Evolutionary conservation across 495 filamentous ascomycete genomes (phyloP).

Genomic region (Hypoxylon cercidicola): DNA sequence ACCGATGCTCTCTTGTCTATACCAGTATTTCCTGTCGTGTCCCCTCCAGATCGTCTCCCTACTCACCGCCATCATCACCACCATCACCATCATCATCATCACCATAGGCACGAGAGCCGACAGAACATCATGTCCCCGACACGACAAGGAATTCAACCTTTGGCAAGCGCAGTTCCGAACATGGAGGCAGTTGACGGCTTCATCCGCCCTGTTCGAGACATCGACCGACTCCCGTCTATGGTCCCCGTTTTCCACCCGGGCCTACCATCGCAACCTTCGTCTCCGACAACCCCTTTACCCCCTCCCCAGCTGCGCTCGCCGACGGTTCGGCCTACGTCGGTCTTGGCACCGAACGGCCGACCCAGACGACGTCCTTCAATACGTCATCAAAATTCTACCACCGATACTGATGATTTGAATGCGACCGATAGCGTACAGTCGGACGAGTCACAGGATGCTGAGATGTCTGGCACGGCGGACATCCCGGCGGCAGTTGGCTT

Average conservation of each 20-base stretch:
- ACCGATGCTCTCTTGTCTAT: constrained; percentile 69
- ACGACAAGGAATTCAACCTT: constrained; percentile 69
- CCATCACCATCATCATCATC: constrained; percentile 67
- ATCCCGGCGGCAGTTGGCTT: constrained; percentile 83
- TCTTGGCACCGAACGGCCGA: constrained; percentile 55
- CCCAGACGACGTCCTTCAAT: constrained; percentile 77
- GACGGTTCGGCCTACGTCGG: constrained; percentile 62
- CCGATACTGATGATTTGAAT: constrained; percentile 86
- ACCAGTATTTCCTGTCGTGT: constrained; percentile 74
- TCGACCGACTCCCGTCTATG: constrained; percentile 88
- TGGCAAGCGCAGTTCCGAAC: constrained; percentile 73
- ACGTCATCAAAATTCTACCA: constrained; percentile 85
- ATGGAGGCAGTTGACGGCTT: constrained; percentile 83
- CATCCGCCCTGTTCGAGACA: constrained; percentile 82
- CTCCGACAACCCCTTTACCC: constrained; percentile 89
- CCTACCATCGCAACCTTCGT: constrained; percentile 87
- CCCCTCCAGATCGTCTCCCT: constrained; percentile 77
- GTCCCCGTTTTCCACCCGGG: constrained; percentile 75
- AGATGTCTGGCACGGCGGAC: constrained; percentile 78
- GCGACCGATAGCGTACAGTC: constrained; percentile 76
- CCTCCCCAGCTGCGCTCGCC: constrained; percentile 64
- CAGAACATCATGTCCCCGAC: constrained; percentile 61
- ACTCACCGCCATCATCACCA: constrained; percentile 58
- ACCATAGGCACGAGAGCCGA: constrained; percentile 68
- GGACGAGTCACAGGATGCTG: constrained; percentile 70